phyloP scores from a whole-genome alignment of 1,284 basidiomycete species.

The Rhizoctonia solani region DNA sequence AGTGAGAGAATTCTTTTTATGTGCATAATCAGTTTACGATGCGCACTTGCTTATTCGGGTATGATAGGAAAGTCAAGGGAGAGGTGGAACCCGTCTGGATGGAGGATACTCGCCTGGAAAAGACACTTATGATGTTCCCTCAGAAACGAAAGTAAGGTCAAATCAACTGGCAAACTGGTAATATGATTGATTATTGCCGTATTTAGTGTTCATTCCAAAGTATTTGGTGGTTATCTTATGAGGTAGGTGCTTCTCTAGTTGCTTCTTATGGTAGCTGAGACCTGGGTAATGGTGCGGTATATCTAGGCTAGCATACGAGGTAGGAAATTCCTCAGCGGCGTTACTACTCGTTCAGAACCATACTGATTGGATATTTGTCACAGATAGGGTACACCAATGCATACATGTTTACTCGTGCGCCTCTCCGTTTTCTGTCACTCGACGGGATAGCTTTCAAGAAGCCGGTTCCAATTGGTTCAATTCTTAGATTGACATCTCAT shows the following conservation, averaged over 20 bases:
- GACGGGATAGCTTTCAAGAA: conserved; percentile 78
- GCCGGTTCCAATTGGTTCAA: conserved; percentile 82
- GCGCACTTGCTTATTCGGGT: no score
- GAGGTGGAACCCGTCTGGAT: conserved; percentile 62
- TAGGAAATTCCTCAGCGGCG: conserved; percentile 41
- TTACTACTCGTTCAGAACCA: background rate
- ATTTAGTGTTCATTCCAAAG: conserved; percentile 72
- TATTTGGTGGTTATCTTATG: conserved; percentile 63
- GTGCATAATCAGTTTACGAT: background rate
- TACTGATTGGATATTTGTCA: no score
- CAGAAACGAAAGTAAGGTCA: conserved; percentile 75
- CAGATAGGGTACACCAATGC: conserved; percentile 78
- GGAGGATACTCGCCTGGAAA: conserved; percentile 65
- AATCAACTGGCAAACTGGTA: background rate
- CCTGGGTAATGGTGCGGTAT: no score
- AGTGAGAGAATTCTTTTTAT: background rate
- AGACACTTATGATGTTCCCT: conserved; percentile 80
- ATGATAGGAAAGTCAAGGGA: conserved; percentile 17
- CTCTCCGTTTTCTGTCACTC: conserved; percentile 72
- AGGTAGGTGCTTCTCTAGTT: background rate
- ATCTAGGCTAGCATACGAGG: conserved; percentile 62
- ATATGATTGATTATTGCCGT: background rate
- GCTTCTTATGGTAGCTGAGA: background rate
- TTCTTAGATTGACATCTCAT: conserved; percentile 70
- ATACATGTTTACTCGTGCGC: conserved; percentile 68